Evolutionary conservation across 2,329 filamentous ascomycete species (phyloP).

Genomic region (Penicillium griseofulvum): DNA sequence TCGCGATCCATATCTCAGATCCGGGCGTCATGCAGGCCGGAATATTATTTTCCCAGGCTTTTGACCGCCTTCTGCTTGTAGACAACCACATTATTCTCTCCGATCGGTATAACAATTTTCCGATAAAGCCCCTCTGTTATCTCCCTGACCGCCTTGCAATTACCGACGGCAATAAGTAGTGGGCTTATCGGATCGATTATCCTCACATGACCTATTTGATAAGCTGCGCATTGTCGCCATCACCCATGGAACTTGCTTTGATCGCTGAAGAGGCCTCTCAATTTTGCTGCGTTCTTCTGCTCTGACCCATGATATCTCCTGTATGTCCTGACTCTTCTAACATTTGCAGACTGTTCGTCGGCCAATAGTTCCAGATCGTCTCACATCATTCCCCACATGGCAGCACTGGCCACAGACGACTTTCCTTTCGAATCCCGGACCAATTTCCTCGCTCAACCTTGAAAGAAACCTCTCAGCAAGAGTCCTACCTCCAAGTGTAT

Average conservation of each 20-base stretch:
- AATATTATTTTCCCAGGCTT: conserved; percentile 2
- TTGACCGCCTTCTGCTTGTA: conserved; percentile 12
- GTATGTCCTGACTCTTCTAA: no score
- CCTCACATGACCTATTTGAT: background rate
- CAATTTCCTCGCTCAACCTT: background rate
- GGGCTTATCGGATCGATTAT: background rate
- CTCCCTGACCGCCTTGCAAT: background rate
- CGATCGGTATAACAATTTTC: background rate
- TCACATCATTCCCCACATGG: background rate
- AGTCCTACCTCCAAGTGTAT: background rate
- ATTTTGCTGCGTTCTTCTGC: background rate
- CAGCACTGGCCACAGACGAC: background rate
- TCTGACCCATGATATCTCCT: background rate
- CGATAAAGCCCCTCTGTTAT: background rate
- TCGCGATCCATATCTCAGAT: conserved; percentile 19
- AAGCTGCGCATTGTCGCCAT: background rate
- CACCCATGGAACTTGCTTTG: background rate
- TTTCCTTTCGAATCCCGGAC: background rate
- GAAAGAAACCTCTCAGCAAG: background rate
- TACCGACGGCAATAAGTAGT: background rate
- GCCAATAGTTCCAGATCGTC: background rate
- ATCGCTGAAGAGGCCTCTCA: background rate
- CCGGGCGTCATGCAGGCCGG: conserved; percentile 22
- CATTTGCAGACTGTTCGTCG: background rate
- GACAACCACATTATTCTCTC: background rate